Evolutionary conservation across 2,329 filamentous ascomycete genomes (phyloP), one percentile per base, ranked within the genome.

Genomic region (Aspergillus viridinutans): DNA sequence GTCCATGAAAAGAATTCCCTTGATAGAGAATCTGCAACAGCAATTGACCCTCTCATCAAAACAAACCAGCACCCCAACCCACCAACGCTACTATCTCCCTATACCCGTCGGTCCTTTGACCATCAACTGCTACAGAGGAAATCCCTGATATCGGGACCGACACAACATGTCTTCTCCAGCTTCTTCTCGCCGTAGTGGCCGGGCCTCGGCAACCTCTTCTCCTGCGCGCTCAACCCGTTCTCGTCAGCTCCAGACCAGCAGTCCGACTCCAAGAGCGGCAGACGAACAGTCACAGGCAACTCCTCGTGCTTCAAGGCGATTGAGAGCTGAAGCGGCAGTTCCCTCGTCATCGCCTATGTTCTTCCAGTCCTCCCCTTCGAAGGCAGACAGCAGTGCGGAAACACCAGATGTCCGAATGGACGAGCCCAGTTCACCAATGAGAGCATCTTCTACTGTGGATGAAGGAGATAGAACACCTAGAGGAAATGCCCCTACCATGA

Each of bases 271-370:
- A 3, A 57, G 50, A n/a, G 49, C 54, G 28, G 47, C 47, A 42
- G 56, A 63, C 53, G 59, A 61, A 45, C 64, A 59, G 29, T 61
- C 65, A 47, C 71, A 74, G 55, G 62, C 73, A 52, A 83, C 81
- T 1, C 81, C 81, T 28, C 75, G 77, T 54, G 73, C 76, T 48
- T 71, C 76, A 47, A 68, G 77, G 59, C 68, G 78, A 29, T 68
- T 78, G 62, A 66, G 73, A 53, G 73, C 69, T 23, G 71, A 74
- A 49, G 64, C 62, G 38, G 69, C 72, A 54, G 69, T 79, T 38
- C 78, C 87, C 60, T 84, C 85, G 4, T 94, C 91, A 3, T 96
- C 92, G 57, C 92, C 92, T 43, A 81, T 96, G 62, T 90, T 90
- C 74, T 95, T 87, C 74, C 85, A 80, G 60, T 87, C 84, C 0